These are phyloP conservation scores for Somion occarium DNA, from an alignment of 1,284 basidiomycete species.

Conservation along the genomic window DNA sequence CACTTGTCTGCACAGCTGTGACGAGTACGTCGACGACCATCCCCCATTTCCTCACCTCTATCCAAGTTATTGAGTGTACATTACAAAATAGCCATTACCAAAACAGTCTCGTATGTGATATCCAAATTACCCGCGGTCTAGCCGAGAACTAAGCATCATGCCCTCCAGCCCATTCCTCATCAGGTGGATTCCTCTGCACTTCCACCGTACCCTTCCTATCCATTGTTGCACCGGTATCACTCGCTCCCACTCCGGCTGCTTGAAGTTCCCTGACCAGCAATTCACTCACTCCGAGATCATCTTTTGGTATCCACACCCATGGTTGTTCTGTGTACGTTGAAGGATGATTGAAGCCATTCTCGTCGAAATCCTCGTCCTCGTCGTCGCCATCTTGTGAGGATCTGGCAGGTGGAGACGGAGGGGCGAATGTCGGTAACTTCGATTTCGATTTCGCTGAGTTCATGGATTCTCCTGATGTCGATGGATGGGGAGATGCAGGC, in stretches of 20 bases:
- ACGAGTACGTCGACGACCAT: too few relatives aligned
- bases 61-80: too few relatives aligned
- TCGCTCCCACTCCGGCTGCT: conserved; percentile 35
- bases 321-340: conserved; percentile 56
- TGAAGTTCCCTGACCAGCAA: conserved; percentile 46
- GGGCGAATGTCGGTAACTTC: conserved; percentile 2
- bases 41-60: too few relatives aligned
- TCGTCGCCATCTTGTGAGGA: conserved; percentile 16
- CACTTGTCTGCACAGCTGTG: too few relatives aligned
- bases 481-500: not conserved
- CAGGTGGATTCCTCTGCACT: conserved; percentile 45
- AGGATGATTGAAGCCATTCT: conserved; percentile 57
- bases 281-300: conserved; percentile 52
- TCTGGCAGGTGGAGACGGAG: not conserved
- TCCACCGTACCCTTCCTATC: conserved; percentile 47
- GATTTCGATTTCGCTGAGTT: not conserved
- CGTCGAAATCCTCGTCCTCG: conserved; percentile 24
- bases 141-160: conserved; percentile 13
- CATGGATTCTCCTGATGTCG: not conserved
- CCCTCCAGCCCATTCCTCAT: conserved; percentile 40
- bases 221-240: conserved; percentile 46
- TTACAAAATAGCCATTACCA: too few relatives aligned
- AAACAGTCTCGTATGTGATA: too few relatives aligned
- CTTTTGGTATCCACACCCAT: conserved; percentile 63
- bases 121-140: too few relatives aligned